phyloP scores from a whole-genome alignment of 1,284 basidiomycete species.

The Clitocybe nebularis region DNA sequence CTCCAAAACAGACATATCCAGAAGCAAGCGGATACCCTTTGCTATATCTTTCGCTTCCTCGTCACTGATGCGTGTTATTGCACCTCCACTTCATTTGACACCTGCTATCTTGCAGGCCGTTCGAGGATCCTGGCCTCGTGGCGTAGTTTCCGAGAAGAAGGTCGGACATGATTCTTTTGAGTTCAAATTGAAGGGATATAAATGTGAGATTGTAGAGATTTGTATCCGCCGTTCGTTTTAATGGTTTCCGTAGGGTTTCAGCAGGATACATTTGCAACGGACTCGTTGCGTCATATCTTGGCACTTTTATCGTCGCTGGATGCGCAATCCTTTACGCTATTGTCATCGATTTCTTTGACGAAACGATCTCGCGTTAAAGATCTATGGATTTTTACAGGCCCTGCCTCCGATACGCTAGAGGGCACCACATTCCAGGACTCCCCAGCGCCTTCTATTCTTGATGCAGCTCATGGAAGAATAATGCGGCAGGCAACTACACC shows the following conservation, averaged over 20 bases:
- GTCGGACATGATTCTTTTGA: constrained; percentile 67
- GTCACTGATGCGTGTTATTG: constrained; percentile 65
- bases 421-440: constrained; percentile 33
- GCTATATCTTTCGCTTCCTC: constrained; percentile 70
- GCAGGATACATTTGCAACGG: constrained; percentile 71
- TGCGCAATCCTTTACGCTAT: constrained; percentile 59
- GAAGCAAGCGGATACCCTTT: constrained; percentile 48
- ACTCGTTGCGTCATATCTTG: constrained; percentile 73
- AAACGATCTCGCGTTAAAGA: constrained; percentile 71
- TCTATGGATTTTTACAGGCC: constrained; percentile 73
- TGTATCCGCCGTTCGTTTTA: constrained; percentile 12
- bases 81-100: constrained; percentile 67
- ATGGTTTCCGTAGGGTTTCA: constrained; percentile 57
- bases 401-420: constrained; percentile 27
- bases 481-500: constrained; percentile 13
- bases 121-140: constrained; percentile 71
- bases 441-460: constrained; percentile 25
- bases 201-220: constrained; percentile 43
- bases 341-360: constrained; percentile 64
- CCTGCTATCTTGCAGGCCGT: constrained; percentile 78
- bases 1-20: constrained; percentile 32
- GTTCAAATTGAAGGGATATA: constrained; percentile 78
- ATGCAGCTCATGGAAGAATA: constrained; percentile 26
- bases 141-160: constrained; percentile 73
- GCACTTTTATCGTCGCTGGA: constrained; percentile 65